Base-by-base conservation (phyloP, 2,329 filamentous ascomycete species). In the Zopfia rhizophila region DNA sequence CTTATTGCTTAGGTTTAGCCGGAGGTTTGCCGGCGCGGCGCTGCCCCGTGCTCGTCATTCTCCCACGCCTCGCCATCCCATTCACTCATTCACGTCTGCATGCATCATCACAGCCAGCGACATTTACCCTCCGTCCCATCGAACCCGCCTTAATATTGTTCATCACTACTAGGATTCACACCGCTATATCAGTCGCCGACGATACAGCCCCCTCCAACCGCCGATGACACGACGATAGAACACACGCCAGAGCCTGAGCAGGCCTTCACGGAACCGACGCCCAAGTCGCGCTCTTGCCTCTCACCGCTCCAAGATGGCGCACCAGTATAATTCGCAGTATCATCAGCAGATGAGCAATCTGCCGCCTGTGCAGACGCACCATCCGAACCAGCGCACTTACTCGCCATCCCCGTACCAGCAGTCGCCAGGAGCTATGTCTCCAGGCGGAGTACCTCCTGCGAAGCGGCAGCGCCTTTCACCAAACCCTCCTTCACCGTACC, bases 401-500 rank as follows among this genome's bases (percentile, higher is more conserved):
- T 71, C 69, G n/a, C 69, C 69, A 38, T 60, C 56, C 6, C 56
- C 60, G 11, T 68, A 67, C 60, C 61, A 66, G 56, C 85, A 87
- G 31, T 81, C 77, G 37, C 75, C 80, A 16, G 77, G 80, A 22
- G 62, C 70, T 65, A 72, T 73, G 66, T 75, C 87, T 72, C 82
- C 67, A 4, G 55, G 56, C 48, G 59, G 60, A 46, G 59, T 87
- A 36, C 88, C 88, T 36, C 86, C 89, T 12, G 83, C 82, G 48
- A 93, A 94, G 75, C 83, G 89, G 68, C 86, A 82, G 68, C 87
- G 84, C 45, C 75, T 89, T 35, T 90, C 87, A 18, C 86, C 87
- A 38, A 86, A 85, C 45, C 68, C 69, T 45, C 82, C 86, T n/a
- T 86, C 88, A 38, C 85, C 87, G 56, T 86, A 87, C 46, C 79